phyloP scores from a whole-genome alignment of 257 asterid genomes.

The Przewalskia tangutica region DNA sequence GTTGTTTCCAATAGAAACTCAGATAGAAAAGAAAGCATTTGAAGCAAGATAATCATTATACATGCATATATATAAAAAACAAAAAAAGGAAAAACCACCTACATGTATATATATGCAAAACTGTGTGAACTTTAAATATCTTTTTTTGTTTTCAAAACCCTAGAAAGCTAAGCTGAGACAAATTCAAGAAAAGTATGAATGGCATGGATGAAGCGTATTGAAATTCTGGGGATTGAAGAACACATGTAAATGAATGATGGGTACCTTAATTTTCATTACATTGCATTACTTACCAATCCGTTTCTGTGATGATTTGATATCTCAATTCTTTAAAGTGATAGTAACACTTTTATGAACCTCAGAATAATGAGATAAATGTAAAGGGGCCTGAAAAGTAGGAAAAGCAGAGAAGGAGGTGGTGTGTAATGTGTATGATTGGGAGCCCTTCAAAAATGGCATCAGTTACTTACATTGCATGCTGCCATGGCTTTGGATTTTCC shows the following conservation, averaged over 20 bases:
- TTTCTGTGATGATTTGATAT: neutral
- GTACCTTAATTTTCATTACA: slow-evolving; percentile 19
- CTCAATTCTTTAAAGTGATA: slow-evolving; percentile 6
- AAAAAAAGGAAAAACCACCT: neutral
- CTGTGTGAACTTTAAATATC: slow-evolving; percentile 9
- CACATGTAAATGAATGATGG: slow-evolving; percentile 56
- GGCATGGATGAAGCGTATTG: neutral
- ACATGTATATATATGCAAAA: slow-evolving; percentile 13
- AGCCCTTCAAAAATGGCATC: slow-evolving; percentile 26
- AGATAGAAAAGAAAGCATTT: no score
- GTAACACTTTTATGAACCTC: neutral
- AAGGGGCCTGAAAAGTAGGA: slow-evolving; percentile 22
- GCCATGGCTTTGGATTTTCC: slow-evolving; percentile 7
- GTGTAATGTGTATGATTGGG: slow-evolving; percentile 14
- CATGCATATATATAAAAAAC: neutral
- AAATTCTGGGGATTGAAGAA: slow-evolving; percentile 46
- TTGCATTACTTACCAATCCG: neutral
- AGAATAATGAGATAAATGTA: neutral
- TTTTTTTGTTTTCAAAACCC: slow-evolving; percentile 25
- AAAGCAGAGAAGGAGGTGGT: slow-evolving; percentile 10
- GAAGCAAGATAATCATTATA: no score
- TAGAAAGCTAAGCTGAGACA: slow-evolving; percentile 14
- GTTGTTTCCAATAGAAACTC: no score
- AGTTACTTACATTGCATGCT: slow-evolving; percentile 10
- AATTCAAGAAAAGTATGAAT: slow-evolving; percentile 15